Conservation (phyloP, 2,329 filamentous ascomycete genomes). For the Gnomoniopsis smithogilvyi region DNA sequence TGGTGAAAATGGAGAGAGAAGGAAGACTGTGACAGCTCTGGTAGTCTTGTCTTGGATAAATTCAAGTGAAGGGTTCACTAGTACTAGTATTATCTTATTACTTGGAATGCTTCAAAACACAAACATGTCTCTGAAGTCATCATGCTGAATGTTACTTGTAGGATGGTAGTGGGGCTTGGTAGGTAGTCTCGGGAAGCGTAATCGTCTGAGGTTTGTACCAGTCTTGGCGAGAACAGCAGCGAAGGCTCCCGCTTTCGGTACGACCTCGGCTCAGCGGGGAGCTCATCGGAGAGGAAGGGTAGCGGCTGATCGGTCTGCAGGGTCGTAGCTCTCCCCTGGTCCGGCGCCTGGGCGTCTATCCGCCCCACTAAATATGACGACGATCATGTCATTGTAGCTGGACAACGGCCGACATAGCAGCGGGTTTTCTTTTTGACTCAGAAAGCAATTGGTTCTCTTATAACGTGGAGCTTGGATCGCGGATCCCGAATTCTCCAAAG, state of each 20-base stretch:
- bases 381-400: conserved; percentile 9
- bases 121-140: background rate
- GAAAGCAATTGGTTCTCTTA: background rate
- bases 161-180: too few relatives aligned
- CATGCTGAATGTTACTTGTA: background rate
- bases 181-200: background rate
- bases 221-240: conserved; percentile 1
- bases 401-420: background rate
- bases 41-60: background rate
- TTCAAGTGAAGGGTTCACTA: too few relatives aligned
- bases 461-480: too few relatives aligned
- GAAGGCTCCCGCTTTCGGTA: background rate
- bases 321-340: background rate
- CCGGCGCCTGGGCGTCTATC: conserved; percentile 1
- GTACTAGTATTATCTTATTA: background rate
- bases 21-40: background rate
- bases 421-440: background rate
- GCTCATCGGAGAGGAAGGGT: too few relatives aligned
- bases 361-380: conserved; percentile 12
- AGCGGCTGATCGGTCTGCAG: conserved; percentile 11
- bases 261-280: background rate
- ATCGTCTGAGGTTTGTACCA: background rate
- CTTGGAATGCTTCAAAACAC: background rate
- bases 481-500: background rate
- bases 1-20: background rate